phyloP scores from a whole-genome alignment of 495 filamentous ascomycete species.

The Chaetomium cochliodes region DNA sequence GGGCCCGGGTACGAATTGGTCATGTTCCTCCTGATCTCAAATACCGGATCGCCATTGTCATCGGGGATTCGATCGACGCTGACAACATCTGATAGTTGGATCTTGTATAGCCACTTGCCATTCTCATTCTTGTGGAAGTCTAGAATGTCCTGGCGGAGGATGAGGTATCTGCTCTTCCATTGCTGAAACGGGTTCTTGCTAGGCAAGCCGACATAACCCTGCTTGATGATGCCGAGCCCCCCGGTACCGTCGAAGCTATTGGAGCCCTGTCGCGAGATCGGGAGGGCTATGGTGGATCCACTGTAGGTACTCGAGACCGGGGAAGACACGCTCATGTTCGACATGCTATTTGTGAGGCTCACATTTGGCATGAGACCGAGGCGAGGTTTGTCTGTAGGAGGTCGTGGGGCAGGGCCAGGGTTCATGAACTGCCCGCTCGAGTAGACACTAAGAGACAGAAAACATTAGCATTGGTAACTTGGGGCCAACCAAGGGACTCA shows the following conservation, averaged over 20 bases:
- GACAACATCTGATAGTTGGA: conserved; percentile 79
- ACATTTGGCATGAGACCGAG: conserved; percentile 70
- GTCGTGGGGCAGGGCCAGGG: conserved; percentile 87
- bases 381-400: conserved; percentile 79
- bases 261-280: conserved; percentile 60
- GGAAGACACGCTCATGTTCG: conserved; percentile 68
- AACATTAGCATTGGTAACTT: conserved; percentile 24
- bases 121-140: conserved; percentile 90
- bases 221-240: conserved; percentile 75
- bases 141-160: conserved; percentile 81
- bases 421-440: conserved; percentile 85
- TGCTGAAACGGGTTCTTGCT: conserved; percentile 74
- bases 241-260: conserved; percentile 57
- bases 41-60: conserved; percentile 67
- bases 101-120: conserved; percentile 74
- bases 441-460: conserved; percentile 48
- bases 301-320: conserved; percentile 56
- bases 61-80: conserved; percentile 83
- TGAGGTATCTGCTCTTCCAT: conserved; percentile 87
- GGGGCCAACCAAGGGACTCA: not conserved
- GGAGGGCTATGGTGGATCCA: conserved; percentile 65
- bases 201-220: conserved; percentile 63
- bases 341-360: conserved; percentile 75
- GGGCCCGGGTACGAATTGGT: conserved; percentile 30
- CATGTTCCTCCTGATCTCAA: conserved; percentile 80